Base-by-base conservation (phyloP, 2,329 filamentous ascomycete genomes). In the Chalara sp. region DNA sequence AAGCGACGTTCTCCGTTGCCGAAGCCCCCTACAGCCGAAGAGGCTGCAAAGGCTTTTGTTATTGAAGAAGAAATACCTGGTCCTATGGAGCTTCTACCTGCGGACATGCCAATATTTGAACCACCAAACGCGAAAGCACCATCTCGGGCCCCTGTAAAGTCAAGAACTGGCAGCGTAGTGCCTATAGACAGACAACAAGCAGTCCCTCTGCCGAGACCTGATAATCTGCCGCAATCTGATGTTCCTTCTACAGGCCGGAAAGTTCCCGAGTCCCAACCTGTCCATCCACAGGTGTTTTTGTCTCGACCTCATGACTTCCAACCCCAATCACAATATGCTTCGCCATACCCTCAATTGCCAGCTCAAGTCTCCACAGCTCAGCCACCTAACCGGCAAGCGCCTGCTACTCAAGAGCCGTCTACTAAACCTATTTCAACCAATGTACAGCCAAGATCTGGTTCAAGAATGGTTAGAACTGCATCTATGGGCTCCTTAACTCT, bases 391-490 rank as follows among this genome's bases (percentile, higher is more conserved):
- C 21, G 21, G 21, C 21, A 21, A 21, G 21, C 21, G 3, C 21
- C 21, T 21, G 47, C 52, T 56, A 40, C 50, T 32, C 21, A 21
- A 21, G 21, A 21, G 21, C 21, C 21, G 21, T 21, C 21, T 21
- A 21, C 21, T 21, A 21, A 21, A 21, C 21, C 21, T 21, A 21
- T 21, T 21, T 21, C 21, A 21, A 21, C 21, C 21, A 21, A 21
- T 21, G 21, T 58, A 49, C 68, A 65, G 50, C 72, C 74, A 31
- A 65, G 67, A 45, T 68, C 72, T 55, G 71, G 74, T 10, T 75
- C 67, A 65, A 54, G 65, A 65, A 54, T 61, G 57, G 53, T 46
- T 50, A 61, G 58, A 21, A 66, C 56, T 32, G 63, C 58, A 31
- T 68, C 61, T 10, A 54, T 60, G 40, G 62, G 64, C 44, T 58